Percentiles rank a stretch among this genome's conserved stretches.
These are phyloP conservation scores for Amaranthus hypochondriacus DNA, from an alignment of 148 eudicot genomes.

Conservation along the genomic window DNA sequence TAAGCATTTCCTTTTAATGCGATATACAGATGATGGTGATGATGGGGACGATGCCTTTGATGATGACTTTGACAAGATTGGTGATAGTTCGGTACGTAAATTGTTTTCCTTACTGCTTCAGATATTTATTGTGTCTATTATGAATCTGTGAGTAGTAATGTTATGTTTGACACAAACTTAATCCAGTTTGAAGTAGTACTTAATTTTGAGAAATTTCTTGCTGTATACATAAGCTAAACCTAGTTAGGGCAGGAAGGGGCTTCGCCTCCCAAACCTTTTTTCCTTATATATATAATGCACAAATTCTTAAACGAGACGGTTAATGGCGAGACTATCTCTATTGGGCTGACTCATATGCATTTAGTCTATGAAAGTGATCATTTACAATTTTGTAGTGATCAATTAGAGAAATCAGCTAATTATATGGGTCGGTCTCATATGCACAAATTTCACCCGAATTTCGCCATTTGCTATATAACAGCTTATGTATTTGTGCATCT, in stretches of 20 bases:
- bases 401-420: too few species aligned
- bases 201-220: background rate
- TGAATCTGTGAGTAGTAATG: background rate
- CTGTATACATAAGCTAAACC: too few species aligned
- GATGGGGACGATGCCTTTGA: constrained; percentile 53
- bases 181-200: background rate
- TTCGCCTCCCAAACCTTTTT: too few species aligned
- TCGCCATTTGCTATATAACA: too few species aligned
- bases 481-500: background rate
- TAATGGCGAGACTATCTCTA: too few species aligned
- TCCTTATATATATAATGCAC: background rate
- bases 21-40: constrained; percentile 64
- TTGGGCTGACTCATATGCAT: too few species aligned
- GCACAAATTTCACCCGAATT: too few species aligned
- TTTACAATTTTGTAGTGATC: too few species aligned
- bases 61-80: constrained; percentile 92
- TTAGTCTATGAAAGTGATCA: too few species aligned
- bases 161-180: background rate
- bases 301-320: background rate
- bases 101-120: background rate
- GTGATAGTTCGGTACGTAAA: constrained; percentile 57
- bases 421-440: too few species aligned
- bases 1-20: constrained; percentile 1
- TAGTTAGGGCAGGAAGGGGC: too few species aligned
- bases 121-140: background rate